These are phyloP conservation scores for Euphrasia arctica DNA, from an alignment of 305 asterid species.

Conservation along the genomic window DNA sequence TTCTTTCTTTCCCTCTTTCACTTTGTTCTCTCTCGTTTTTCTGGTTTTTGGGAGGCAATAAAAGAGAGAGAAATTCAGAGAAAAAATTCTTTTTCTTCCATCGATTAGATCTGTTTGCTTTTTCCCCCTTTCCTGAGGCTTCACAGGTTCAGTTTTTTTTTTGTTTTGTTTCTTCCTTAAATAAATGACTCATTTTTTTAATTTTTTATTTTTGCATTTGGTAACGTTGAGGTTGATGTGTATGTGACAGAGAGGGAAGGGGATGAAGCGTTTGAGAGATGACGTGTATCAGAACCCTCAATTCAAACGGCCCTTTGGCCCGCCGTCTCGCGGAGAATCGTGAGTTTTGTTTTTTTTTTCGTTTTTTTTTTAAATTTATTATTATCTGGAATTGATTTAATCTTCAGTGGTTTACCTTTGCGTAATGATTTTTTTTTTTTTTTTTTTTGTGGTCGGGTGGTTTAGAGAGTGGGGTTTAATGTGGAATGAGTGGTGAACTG, in stretches of 20 bases:
- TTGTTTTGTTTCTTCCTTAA: background rate
- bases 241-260: conserved; percentile 25
- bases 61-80: background rate
- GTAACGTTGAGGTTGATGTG: conserved; percentile 30
- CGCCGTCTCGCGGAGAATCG: conserved; percentile 48
- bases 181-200: background rate
- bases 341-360: conserved; percentile 25
- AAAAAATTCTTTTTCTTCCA: conserved; percentile 5
- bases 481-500: conserved; percentile 31
- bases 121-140: conserved; percentile 31
- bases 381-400: conserved; percentile 17
- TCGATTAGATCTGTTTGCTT: conserved; percentile 46
- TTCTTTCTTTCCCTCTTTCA: conserved; percentile 19
- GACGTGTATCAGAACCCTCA: conserved; percentile 53
- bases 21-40: background rate
- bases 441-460: conserved; percentile 18
- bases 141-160: conserved; percentile 17
- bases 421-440: background rate
- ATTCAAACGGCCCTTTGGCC: conserved; percentile 53
- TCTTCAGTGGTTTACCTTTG: conserved; percentile 26
- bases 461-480: conserved; percentile 25
- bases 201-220: conserved; percentile 6
- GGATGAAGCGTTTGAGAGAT: conserved; percentile 73
- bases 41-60: background rate
- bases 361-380: too few relatives aligned